phyloP scores from a whole-genome alignment of 2,329 filamentous ascomycete genomes.

The Cladosporium austrohemisphaericum region DNA sequence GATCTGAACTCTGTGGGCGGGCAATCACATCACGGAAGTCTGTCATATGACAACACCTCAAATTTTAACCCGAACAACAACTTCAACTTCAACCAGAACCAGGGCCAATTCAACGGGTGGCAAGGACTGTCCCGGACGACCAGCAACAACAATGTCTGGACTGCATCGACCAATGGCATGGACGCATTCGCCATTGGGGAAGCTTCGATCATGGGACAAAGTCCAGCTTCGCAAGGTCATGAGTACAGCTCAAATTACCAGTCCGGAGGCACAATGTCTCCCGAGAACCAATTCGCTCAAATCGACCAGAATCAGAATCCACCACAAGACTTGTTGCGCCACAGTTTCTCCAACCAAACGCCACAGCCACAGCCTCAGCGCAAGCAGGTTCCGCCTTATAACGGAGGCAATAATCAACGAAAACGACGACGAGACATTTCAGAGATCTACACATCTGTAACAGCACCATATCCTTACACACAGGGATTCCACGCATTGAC shows the following conservation, averaged over 20 bases:
- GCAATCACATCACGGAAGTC: slow-evolving; percentile 26
- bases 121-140: slow-evolving; percentile 39
- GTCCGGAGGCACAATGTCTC: slow-evolving; percentile 25
- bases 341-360: slow-evolving; percentile 31
- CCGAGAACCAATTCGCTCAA: slow-evolving; percentile 30
- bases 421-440: slow-evolving; percentile 69
- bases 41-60: slow-evolving; percentile 29
- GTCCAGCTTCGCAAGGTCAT: slow-evolving; percentile 54
- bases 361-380: slow-evolving; percentile 28
- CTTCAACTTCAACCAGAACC: slow-evolving; percentile 24
- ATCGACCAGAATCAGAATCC: slow-evolving; percentile 29
- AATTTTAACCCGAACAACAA: slow-evolving; percentile 23
- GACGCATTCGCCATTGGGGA: slow-evolving; percentile 60
- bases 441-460: slow-evolving; percentile 82
- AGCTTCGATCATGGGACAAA: slow-evolving; percentile 54
- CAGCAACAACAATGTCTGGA: slow-evolving; percentile 42
- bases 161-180: slow-evolving; percentile 40
- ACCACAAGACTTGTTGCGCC: slow-evolving; percentile 24
- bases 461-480: slow-evolving; percentile 87
- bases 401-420: slow-evolving; percentile 30
- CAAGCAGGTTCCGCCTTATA: slow-evolving; percentile 28
- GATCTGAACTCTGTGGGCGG: slow-evolving; percentile 31
- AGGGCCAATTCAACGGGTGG: slow-evolving; percentile 29
- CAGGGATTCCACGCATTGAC: slow-evolving; percentile 86
- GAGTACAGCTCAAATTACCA: slow-evolving; percentile 40